Evolutionary conservation across 331 rosid species (phyloP).

Genomic region (Phaseolus coccineus): DNA sequence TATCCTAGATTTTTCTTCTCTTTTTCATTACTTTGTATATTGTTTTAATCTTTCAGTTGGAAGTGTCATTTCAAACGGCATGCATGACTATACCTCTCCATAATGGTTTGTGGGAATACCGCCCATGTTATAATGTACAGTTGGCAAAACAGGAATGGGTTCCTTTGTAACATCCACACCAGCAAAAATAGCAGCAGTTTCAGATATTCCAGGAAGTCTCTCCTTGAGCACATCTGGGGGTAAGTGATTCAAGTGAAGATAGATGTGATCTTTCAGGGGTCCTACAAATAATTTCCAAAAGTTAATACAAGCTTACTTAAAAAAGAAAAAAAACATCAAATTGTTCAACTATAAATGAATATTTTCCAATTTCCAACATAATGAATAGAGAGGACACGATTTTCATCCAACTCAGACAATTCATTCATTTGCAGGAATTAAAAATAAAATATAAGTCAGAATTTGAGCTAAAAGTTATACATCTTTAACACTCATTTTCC

Average conservation of each 20-base stretch:
- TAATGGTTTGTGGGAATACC: constrained; percentile 93
- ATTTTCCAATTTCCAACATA: not conserved
- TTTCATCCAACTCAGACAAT: constrained; percentile 20
- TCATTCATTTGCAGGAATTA: constrained; percentile 9
- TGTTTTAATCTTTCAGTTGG: not conserved
- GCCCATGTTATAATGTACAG: constrained; percentile 99
- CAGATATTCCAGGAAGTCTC: constrained; percentile 99
- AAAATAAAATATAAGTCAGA: not conserved
- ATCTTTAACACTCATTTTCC: constrained; percentile 9
- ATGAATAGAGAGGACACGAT: constrained; percentile 22
- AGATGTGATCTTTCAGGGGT: constrained; percentile 96
- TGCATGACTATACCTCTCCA: constrained; percentile 77
- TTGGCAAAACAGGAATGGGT: constrained; percentile 98
- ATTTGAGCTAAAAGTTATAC: constrained; percentile 24
- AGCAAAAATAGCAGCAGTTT: constrained; percentile 99
- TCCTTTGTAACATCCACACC: constrained; percentile 99
- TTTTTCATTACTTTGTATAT: not conserved
- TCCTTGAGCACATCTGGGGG: constrained; percentile 99
- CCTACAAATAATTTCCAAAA: constrained; percentile 60
- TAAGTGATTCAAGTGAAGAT: constrained; percentile 97
- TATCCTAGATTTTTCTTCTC: constrained; percentile 7
- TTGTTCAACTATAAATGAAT: constrained; percentile 21
- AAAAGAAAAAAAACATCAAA: not conserved
- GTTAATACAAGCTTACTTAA: constrained; percentile 27
- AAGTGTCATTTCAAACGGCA: constrained; percentile 25